Evolutionary conservation across 1,139 yeast species (phyloP), one percentile per base, ranked within the genome.

Genomic region (Pichia sp.): DNA sequence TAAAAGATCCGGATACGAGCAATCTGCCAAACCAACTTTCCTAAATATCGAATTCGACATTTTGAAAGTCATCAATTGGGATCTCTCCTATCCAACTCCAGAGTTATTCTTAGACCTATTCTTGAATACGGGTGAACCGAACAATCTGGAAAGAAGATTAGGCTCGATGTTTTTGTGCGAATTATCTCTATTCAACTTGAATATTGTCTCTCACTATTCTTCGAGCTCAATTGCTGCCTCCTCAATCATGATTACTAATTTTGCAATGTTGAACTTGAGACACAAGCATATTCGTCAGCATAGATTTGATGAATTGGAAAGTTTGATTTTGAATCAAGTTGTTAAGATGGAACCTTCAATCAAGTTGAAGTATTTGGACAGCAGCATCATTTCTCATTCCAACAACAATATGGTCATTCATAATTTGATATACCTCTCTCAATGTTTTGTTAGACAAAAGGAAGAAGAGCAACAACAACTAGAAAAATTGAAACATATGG

Each of bases 11-110:
- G 85, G 87, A 67, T 65, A 64, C 55, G 79, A 80, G 60, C 78
- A 83, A 62, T 82, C 82, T 68, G 75, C 81, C 45, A 81, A 80
- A 60, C 75, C 77, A 56, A 74, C 82, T 54, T 85, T 86, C 64
- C 72, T 82, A 56, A 85, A 82, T 64, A 82, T 84, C 83, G 93
- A 86, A 67, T 77, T 83, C 59, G 85, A 82, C 63, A 76, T 85
- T 49, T 72, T 85, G 57, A 83, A 81, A 69, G 73, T 81, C 7
- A 70, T 82, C 56, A 74, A 76, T 54, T 83, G 87, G 87, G 72
- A 76, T 62, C 72, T 82, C 47, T 73, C 77, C 51, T 70, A 75
- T 49, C 82, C 88, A 29, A 81, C 87, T 8, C 79, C 81, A 62
- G 90, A 84, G 67, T 72, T 79, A 5, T 83, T 82, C 62, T 72